Evolutionary conservation across 2,329 filamentous ascomycete genomes (phyloP).

Genomic region (Fusarium pseudoanthophilum): DNA sequence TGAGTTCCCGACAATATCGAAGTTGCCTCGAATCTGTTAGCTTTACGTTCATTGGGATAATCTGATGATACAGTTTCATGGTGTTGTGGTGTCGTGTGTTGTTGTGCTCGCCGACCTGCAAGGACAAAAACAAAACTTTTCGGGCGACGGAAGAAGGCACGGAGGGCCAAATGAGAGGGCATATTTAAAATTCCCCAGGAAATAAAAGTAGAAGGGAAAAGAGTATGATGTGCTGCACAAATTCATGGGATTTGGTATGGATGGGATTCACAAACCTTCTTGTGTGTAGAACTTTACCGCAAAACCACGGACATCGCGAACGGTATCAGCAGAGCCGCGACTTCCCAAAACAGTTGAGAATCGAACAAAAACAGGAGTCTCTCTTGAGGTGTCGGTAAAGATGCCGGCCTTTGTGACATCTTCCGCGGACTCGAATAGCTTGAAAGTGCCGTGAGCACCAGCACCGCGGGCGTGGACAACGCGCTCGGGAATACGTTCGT

Average conservation of each 20-base stretch:
- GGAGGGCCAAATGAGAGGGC: no score
- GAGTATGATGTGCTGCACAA: no score
- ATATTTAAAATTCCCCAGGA: no score
- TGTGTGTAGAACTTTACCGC: conserved; percentile 75
- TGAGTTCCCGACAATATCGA: conserved; percentile 79
- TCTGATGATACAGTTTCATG: no score
- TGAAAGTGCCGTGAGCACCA: conserved; percentile 77
- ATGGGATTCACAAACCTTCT: conserved; percentile 60
- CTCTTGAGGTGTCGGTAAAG: conserved; percentile 63
- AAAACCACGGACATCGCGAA: conserved; percentile 85
- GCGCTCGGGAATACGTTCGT: conserved; percentile 67
- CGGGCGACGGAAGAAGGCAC: no score
- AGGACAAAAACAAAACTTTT: no score
- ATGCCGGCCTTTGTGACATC: conserved; percentile 76
- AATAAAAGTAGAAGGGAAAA: no score
- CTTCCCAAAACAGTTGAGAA: conserved; percentile 84
- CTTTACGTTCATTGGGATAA: no score
- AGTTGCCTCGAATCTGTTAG: no score
- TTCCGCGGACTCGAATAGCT: conserved; percentile 70
- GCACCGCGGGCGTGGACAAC: conserved; percentile 78
- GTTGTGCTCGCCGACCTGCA: no score
- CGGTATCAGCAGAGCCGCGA: conserved; percentile 81
- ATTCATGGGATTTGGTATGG: not conserved
- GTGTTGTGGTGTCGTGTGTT: no score
- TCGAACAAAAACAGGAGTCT: conserved; percentile 58